phyloP scores from a whole-genome alignment of 1,139 yeast genomes.

The Debaryomyces robertsiae region DNA sequence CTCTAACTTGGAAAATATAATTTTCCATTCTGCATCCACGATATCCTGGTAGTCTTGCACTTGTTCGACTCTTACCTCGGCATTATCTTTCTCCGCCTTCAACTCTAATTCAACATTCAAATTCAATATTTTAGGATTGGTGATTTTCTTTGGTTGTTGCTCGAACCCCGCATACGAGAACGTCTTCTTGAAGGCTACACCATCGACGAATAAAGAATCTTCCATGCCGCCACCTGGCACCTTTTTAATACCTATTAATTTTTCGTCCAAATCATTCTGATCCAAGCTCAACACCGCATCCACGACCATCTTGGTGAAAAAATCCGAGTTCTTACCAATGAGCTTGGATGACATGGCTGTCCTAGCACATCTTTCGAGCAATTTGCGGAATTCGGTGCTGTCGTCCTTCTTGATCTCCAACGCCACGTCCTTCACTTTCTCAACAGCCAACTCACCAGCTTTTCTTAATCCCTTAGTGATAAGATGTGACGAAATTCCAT shows the following conservation, averaged over 20 bases:
- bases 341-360: constrained; percentile 98
- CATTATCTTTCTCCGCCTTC: constrained; percentile 98
- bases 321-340: constrained; percentile 80
- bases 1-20: constrained; percentile 82
- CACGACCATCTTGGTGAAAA: constrained; percentile 95
- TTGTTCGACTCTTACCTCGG: constrained; percentile 96
- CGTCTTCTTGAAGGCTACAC: constrained; percentile 97
- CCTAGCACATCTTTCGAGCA: constrained; percentile 89
- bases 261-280: constrained; percentile 82
- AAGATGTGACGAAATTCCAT: constrained; percentile 89
- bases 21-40: constrained; percentile 98
- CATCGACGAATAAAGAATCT: constrained; percentile 84
- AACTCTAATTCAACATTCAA: constrained; percentile 92
- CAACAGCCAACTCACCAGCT: constrained; percentile 78
- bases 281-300: constrained; percentile 91
- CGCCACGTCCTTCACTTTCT: constrained; percentile 71
- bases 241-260: constrained; percentile 89
- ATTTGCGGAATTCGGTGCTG: constrained; percentile 61
- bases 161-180: constrained; percentile 98
- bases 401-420: constrained; percentile 59
- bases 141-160: constrained; percentile 90
- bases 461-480: constrained; percentile 85
- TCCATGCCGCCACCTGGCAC: constrained; percentile 97
- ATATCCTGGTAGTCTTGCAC: constrained; percentile 93
- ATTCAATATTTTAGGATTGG: constrained; percentile 77